Percentiles rank a stretch among this genome's conserved stretches.
phyloP scores from a whole-genome alignment of 2,329 filamentous ascomycete species.

The Bisporella sp. region DNA sequence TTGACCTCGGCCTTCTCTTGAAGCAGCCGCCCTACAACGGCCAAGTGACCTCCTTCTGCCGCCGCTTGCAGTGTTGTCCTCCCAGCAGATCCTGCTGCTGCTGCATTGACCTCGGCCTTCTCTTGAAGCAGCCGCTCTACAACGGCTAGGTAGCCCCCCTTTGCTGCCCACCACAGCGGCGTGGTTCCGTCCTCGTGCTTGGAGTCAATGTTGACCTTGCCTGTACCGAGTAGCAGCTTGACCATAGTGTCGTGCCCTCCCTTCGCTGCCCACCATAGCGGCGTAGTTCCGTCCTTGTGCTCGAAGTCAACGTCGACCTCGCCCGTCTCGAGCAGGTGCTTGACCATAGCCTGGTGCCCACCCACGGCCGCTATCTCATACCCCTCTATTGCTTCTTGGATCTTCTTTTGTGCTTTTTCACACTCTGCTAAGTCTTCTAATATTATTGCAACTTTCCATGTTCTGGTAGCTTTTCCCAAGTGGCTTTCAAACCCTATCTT shows the following conservation, averaged over 20 bases:
- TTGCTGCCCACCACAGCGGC: not conserved
- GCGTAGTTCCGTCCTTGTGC: not conserved
- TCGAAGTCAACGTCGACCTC: too few species aligned
- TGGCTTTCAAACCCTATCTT: not conserved
- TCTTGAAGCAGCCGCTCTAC: too few species aligned
- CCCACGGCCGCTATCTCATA: conserved; percentile 2
- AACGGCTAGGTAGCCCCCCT: too few species aligned
- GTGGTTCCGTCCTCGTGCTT: not conserved
- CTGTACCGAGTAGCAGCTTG: not conserved
- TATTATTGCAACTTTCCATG: conserved; percentile 25
- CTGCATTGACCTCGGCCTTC: too few species aligned
- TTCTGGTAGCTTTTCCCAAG: conserved; percentile 3
- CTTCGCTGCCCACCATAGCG: not conserved
- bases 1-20: too few species aligned
- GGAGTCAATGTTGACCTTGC: not conserved
- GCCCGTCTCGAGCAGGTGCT: too few species aligned
- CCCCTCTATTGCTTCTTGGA: conserved; percentile 8
- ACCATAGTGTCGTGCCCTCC: not conserved
- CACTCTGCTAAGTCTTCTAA: conserved; percentile 3
- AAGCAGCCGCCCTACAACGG: too few species aligned
- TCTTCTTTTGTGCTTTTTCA: conserved; percentile 5
- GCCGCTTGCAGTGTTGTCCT: too few species aligned
- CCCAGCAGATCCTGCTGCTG: too few species aligned
- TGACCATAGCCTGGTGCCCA: not conserved
- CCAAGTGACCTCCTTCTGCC: too few species aligned